Evolutionary conservation across 129 eudicot species (phyloP), one percentile per base, ranked within the genome.

Genomic region (Lactuca saligna): DNA sequence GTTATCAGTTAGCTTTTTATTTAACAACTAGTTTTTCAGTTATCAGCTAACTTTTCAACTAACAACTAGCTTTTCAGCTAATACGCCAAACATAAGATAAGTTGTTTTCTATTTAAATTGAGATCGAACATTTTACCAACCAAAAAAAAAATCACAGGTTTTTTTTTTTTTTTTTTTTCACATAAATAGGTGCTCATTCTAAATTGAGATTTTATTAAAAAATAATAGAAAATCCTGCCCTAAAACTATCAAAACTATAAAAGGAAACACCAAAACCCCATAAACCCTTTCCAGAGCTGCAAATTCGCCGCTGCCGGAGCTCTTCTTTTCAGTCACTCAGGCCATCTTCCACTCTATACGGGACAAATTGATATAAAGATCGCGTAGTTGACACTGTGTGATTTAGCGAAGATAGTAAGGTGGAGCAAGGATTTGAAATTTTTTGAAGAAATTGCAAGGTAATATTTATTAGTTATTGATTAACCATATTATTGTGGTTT

Each of bases 211-310:
- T 35, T 4, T 35, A 6, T 0, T n/a, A n/a, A n/a, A n/a, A n/a
- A n/a, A n/a, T n/a, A n/a, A n/a, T n/a, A n/a, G n/a, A n/a, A 9
- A 11, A 17, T 13, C 54, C 54, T 49, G 15, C 54, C 54, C 49
- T 42, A 42, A 42, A 42, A 42, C 49, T 9, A 42, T 42, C 13
- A 61, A 61, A 33, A 35, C 65, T 6, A 61, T 14, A 6, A 61
- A 35, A 61, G 39, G 8, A 65, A 65, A 8, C 71, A 44, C 46
- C 64, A 38, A 13, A 55, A 55, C 73, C 42, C 55, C 73, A 53
- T 35, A 68, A 69, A 56, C 73, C 74, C 65, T 69, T 69, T 11
- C 9, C 65, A 48, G 32, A 50, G 42, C 39, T 25, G 65, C 74
- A 56, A 56, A 14, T 32, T 57, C 50, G 56, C 29, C 31, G 65